Evolutionary conservation across 257 asterid species (phyloP), one percentile per base, ranked within the genome.

Genomic region (Handroanthus guayacan): DNA sequence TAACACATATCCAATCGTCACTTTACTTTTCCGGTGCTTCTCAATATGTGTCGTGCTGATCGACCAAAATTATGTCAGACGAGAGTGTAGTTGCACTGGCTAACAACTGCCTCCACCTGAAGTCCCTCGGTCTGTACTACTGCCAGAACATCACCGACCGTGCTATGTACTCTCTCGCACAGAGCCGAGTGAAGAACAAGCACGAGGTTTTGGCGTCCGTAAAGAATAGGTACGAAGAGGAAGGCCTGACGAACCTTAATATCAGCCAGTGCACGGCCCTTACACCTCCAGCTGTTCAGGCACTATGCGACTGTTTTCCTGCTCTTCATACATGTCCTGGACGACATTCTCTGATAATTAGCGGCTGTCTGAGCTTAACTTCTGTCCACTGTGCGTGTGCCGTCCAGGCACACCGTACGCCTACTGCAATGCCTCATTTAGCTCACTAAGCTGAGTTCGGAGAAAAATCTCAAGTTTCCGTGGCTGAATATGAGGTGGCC

Each of bases 211-310:
- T 95, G 98, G 83, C 82, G 2, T 54, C 97, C 3, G 82, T 88
- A 48, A 92, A 88, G 87, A 88, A 85, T 70, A 80, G 86, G 67
- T 84, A 80, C n/a, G 89, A 87, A 60, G 97, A 89, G 78, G 95
- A 95, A 80, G 99, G 99, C 51, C 92, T 95, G 0, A 89, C 90
- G 58, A 89, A 90, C 78, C 87, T 95, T 69, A 95, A 93, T 56
- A 93, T 95, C 74, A 95, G 99, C 88, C 99, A 95, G 56, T 95
- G 99, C 96, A 95, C 98, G 0, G 95, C 99, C 64, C 96, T 95
- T 25, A 95, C 98, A 0, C 99, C 99, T 16, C 98, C 97, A 0
- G 99, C 99, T 0, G 99, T 95, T 12, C 99, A 95, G 87, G 98
- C 97, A 0, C 82, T 95, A 0, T 95, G 99, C n/a, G 97, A 95